A percentile compares a stretch with the other conserved stretches of the same genome.
These are phyloP conservation scores for Jatropha multifida DNA, from an alignment of 441 rosid genomes.

Conservation along the genomic window DNA sequence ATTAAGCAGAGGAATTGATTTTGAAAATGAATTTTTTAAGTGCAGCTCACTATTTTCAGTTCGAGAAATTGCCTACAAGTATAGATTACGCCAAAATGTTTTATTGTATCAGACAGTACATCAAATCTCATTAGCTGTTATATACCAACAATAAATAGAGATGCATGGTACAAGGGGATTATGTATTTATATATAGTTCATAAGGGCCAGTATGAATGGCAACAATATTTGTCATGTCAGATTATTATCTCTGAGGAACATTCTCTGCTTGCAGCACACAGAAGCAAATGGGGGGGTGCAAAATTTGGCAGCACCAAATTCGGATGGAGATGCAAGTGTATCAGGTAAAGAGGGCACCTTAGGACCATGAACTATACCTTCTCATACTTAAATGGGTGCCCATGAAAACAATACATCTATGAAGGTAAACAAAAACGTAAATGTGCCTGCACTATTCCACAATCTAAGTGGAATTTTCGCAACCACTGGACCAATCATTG, in stretches of 20 bases:
- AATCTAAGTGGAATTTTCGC: background rate
- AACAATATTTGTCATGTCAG: background rate
- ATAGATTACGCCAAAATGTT: background rate
- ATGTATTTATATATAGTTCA: background rate
- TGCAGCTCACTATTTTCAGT: background rate
- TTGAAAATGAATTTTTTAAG: background rate
- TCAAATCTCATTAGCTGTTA: background rate
- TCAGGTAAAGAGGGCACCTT: constrained; percentile 36
- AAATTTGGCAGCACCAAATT: constrained; percentile 29
- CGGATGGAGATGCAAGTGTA: constrained; percentile 23
- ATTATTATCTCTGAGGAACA: background rate
- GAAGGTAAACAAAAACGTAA: background rate
- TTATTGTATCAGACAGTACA: background rate
- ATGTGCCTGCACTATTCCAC: background rate
- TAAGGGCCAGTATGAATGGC: background rate
- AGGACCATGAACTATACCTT: background rate
- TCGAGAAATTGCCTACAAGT: background rate
- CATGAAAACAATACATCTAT: background rate
- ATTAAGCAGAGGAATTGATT: background rate
- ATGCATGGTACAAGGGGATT: background rate
- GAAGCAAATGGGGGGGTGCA: constrained; percentile 32
- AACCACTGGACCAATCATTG: background rate
- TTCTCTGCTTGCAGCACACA: constrained; percentile 34
- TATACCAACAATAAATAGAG: background rate
- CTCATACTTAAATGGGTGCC: background rate